Evolutionary conservation across 23 red algal genomes (phyloP).

Genomic region (Rhodosorus marinus): DNA sequence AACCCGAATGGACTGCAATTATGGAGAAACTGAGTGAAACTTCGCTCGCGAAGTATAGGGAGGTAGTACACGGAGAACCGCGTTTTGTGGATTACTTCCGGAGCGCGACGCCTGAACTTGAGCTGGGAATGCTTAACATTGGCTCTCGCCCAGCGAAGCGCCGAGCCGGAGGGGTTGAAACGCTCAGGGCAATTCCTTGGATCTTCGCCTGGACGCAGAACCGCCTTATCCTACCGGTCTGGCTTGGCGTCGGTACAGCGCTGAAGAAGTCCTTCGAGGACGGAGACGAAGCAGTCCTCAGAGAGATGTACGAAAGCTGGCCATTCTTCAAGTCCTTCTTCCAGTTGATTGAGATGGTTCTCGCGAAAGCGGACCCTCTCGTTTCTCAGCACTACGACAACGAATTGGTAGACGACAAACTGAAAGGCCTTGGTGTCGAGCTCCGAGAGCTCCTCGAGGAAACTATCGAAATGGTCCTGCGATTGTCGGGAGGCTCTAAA

Average conservation of each 20-base stretch:
- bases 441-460: conserved; percentile 58
- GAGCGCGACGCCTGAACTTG: conserved; percentile 85
- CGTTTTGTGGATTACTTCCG: conserved; percentile 92
- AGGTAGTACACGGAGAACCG: conserved; percentile 65
- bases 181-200: conserved; percentile 98
- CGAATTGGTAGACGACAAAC: conserved; percentile 44
- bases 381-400: conserved; percentile 84
- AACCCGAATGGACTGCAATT: conserved; percentile 53
- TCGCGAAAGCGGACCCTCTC: conserved; percentile 77
- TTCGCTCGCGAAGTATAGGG: conserved; percentile 69
- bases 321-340: conserved; percentile 94
- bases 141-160: conserved; percentile 93
- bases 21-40: conserved; percentile 65
- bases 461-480: conserved; percentile 50
- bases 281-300: conserved; percentile 6
- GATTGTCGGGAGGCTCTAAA: conserved; percentile 48
- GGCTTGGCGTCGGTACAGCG: conserved; percentile 77
- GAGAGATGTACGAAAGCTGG: conserved; percentile 77
- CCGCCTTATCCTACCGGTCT: conserved; percentile 78
- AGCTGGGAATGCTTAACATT: conserved; percentile 91
- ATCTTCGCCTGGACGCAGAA: conserved; percentile 98
- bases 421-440: conserved; percentile 52
- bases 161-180: conserved; percentile 91
- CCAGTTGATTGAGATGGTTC: conserved; percentile 97
- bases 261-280: conserved; percentile 22